These are phyloP conservation scores for Termitomyces sp. DNA, from an alignment of 768 basidiomycete genomes.

Conservation along the genomic window DNA sequence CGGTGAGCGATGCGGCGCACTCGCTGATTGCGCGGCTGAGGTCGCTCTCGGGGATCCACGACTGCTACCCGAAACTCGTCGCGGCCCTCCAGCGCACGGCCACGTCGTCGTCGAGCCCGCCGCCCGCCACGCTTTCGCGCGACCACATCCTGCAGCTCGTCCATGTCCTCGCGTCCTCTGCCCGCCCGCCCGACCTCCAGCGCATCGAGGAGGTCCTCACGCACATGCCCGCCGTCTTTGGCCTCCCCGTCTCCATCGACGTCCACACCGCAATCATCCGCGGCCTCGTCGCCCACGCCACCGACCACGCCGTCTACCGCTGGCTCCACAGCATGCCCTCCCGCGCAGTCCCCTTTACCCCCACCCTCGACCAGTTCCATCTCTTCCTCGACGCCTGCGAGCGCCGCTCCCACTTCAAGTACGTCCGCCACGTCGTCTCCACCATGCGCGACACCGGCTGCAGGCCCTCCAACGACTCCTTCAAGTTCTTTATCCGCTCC, in stretches of 20 bases:
- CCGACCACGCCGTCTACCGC: constrained; percentile 34
- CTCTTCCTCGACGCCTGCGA: constrained; percentile 38
- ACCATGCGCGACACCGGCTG: constrained; percentile 33
- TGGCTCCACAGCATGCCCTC: constrained; percentile 52
- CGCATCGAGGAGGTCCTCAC: constrained; percentile 47
- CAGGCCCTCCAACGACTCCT: constrained; percentile 40
- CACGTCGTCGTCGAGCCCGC: constrained; percentile 12
- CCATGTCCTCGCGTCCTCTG: constrained; percentile 43
- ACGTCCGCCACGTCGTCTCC: constrained; percentile 29
- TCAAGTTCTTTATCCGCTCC: constrained; percentile 42
- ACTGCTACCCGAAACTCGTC: constrained; percentile 24
- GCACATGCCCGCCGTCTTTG: constrained; percentile 43
- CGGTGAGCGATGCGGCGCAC: constrained; percentile 6
- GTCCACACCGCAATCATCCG: constrained; percentile 45
- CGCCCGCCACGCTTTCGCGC: constrained; percentile 21
- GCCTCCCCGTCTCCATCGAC: constrained; percentile 36
- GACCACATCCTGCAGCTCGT: constrained; percentile 34
- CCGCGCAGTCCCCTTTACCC: constrained; percentile 38
- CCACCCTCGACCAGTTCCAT: constrained; percentile 51
- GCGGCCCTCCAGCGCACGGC: constrained; percentile 14
- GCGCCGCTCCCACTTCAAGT: constrained; percentile 23
- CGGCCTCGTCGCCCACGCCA: constrained; percentile 38
- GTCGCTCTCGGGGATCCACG: constrained; percentile 26
- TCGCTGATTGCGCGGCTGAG: constrained; percentile 20
- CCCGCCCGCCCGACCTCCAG: constrained; percentile 44